A percentile compares a stretch with the other conserved stretches of the same genome.
phyloP scores from a whole-genome alignment of 73 alveolate species.

The Paramecium sexaurelia region DNA sequence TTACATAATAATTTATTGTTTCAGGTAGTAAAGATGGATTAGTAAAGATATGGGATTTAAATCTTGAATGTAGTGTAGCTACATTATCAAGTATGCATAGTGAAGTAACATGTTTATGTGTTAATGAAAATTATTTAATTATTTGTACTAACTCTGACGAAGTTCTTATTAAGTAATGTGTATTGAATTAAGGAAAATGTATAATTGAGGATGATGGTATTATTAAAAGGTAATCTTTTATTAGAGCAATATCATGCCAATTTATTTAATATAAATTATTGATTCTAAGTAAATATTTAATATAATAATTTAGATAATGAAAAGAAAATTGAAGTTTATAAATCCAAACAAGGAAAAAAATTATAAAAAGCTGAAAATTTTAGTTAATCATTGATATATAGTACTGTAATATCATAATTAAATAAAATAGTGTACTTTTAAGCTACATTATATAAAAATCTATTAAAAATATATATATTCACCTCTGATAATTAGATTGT shows the following conservation, averaged over 20 bases:
- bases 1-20: conserved; percentile 36
- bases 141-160: conserved; percentile 52
- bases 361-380: not conserved
- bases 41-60: conserved; percentile 50
- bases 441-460: not conserved
- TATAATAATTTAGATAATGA: conserved; percentile 32
- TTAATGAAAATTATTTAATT: not conserved
- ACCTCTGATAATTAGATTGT: not conserved
- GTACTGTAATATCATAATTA: not conserved
- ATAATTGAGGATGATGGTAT: not conserved
- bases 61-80: not conserved
- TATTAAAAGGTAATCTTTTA: not conserved
- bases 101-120: not conserved
- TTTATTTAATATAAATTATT: not conserved
- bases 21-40: conserved; percentile 67
- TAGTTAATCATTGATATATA: not conserved
- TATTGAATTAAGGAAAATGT: not conserved
- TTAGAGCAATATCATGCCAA: not conserved
- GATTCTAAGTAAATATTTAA: not conserved
- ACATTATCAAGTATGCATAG: conserved; percentile 50
- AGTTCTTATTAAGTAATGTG: not conserved
- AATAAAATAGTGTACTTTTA: not conserved
- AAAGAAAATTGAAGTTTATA: conserved; percentile 47
- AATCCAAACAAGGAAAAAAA: not conserved
- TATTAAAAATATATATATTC: not conserved